phyloP scores from a whole-genome alignment of 2,329 filamentous ascomycete genomes.

The Meredithiella fracta region DNA sequence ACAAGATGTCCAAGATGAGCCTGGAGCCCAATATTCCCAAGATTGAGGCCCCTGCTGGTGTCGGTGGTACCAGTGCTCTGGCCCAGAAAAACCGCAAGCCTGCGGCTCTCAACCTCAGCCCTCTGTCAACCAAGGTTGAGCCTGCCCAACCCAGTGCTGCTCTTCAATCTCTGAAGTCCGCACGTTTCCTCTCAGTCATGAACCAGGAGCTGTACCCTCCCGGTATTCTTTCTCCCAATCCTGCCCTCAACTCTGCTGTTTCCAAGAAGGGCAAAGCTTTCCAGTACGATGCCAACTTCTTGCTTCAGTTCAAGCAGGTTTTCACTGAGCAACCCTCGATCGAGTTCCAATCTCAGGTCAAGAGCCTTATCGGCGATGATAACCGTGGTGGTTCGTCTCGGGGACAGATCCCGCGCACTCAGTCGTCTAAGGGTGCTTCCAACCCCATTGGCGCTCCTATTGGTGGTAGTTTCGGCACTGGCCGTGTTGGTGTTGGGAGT shows the following conservation, averaged over 20 bases:
- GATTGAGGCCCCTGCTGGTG: constrained; percentile 25
- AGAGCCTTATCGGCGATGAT: constrained; percentile 62
- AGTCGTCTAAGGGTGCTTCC: constrained; percentile 18
- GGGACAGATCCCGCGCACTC: constrained; percentile 42
- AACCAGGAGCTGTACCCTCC: constrained; percentile 66
- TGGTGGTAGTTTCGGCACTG: constrained; percentile 21
- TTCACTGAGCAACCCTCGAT: constrained; percentile 93
- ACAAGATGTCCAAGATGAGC: constrained; percentile 37
- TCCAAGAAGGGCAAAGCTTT: constrained; percentile 64
- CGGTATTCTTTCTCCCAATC: constrained; percentile 77
- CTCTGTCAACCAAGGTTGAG: constrained; percentile 71
- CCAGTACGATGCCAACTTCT: constrained; percentile 88
- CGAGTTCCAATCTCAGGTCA: constrained; percentile 86
- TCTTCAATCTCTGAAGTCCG: constrained; percentile 81
- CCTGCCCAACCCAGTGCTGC: constrained; percentile 85
- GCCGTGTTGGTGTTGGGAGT: constrained; percentile 9
- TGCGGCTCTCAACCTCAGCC: constrained; percentile 69
- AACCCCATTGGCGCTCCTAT: constrained; percentile 45
- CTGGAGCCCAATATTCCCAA: constrained; percentile 35
- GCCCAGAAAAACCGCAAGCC: constrained; percentile 51
- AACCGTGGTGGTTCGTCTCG: constrained; percentile 31
- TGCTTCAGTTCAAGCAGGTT: constrained; percentile 88
- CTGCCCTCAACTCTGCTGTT: constrained; percentile 68
- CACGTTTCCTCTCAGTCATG: constrained; percentile 70
- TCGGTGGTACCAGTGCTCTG: constrained; percentile 14